These are phyloP conservation scores for Buxus sempervirens DNA, from an alignment of 164 flowering plant genomes.

Conservation along the genomic window DNA sequence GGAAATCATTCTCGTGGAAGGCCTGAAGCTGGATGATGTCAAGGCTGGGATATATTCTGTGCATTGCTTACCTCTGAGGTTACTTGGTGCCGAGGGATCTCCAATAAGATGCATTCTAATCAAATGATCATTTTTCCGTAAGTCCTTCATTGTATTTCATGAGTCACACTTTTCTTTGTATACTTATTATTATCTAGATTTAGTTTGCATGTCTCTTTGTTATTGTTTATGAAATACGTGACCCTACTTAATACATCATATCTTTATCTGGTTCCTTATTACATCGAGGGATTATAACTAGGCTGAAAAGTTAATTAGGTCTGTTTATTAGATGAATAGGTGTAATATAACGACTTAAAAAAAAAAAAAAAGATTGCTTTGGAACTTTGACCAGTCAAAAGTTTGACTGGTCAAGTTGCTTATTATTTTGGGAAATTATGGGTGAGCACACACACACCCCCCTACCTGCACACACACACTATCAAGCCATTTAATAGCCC, in stretches of 20 bases:
- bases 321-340: too few relatives aligned
- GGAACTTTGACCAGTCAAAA: too few relatives aligned
- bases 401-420: too few relatives aligned
- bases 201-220: neutral
- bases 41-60: constrained; percentile 56
- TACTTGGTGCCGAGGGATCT: constrained; percentile 78
- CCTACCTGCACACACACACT: too few relatives aligned
- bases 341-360: too few relatives aligned
- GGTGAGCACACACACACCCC: too few relatives aligned
- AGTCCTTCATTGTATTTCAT: neutral
- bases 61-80: constrained; percentile 75
- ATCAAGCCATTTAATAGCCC: too few relatives aligned
- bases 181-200: neutral
- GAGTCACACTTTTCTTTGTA: neutral
- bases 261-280: neutral
- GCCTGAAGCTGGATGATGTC: constrained; percentile 63
- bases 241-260: neutral
- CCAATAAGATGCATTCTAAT: constrained; percentile 56
- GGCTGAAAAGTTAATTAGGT: neutral
- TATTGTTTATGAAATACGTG: neutral
- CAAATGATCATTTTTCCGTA: constrained; percentile 17
- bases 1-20: constrained; percentile 47
- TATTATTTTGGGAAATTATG: too few relatives aligned
- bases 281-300: neutral
- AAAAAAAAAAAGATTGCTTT: too few relatives aligned